These are phyloP conservation scores for Cyclocybe cylindracea DNA, from an alignment of 768 basidiomycete species.

Conservation along the genomic window DNA sequence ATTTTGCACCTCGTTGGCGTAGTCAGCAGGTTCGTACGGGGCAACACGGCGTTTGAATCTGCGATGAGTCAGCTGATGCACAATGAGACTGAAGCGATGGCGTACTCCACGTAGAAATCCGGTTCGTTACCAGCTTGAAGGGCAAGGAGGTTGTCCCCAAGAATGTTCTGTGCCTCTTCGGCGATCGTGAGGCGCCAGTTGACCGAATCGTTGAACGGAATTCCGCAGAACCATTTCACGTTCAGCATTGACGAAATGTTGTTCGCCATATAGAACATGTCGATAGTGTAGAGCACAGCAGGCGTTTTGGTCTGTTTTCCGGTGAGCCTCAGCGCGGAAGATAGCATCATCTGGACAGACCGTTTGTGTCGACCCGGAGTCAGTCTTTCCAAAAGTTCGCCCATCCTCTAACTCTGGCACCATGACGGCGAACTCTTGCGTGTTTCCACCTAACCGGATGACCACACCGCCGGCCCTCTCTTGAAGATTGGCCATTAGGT, in stretches of 20 bases:
- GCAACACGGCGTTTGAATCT: conserved; percentile 35
- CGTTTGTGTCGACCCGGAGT: conserved; percentile 20
- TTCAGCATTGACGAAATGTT: conserved; percentile 59
- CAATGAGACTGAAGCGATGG: conserved; percentile 6
- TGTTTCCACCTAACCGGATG: conserved; percentile 77
- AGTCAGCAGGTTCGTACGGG: conserved; percentile 41
- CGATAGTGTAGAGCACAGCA: conserved; percentile 57
- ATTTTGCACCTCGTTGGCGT: conserved; percentile 40
- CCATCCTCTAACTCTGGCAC: conserved; percentile 49
- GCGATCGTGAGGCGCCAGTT: conserved; percentile 57
- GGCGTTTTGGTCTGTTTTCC: conserved; percentile 54
- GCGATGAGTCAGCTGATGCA: background rate
- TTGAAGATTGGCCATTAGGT: conserved; percentile 69
- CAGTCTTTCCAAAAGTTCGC: conserved; percentile 27
- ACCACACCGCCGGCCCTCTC: conserved; percentile 62
- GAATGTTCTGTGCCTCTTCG: conserved; percentile 56
- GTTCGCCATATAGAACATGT: conserved; percentile 62
- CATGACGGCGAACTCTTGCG: conserved; percentile 65
- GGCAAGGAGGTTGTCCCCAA: conserved; percentile 67
- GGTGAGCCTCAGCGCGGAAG: background rate
- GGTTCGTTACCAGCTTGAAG: conserved; percentile 79
- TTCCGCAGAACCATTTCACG: conserved; percentile 58
- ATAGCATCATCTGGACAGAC: conserved; percentile 13
- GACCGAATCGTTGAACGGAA: conserved; percentile 68
- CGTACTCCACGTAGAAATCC: conserved; percentile 60